Base-by-base conservation (phyloP, 2,329 filamentous ascomycete genomes). In the Colletotrichum brevisporum region DNA sequence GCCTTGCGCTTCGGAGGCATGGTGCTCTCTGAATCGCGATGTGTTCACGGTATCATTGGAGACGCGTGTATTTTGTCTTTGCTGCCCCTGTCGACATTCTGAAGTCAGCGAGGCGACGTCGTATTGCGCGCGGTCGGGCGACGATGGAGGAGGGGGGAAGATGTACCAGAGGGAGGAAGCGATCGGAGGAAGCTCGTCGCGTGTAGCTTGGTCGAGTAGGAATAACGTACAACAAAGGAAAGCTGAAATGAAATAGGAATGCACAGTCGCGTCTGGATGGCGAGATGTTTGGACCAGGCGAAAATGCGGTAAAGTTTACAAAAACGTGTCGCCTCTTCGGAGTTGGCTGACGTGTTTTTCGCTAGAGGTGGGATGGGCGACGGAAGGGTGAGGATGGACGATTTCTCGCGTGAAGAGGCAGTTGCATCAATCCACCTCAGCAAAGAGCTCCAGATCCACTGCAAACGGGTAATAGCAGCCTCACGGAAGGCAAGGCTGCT, bases 1-100 rank as follows among this genome's bases (percentile, higher is more conserved):
- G 87, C 85, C 84, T 90, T 90, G 75, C 88, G 84, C 80, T 90
- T 90, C 31, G 85, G 84, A 81, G 86, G 83, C 88, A 90, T 89
- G 70, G 74, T 75, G 76, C 67, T 69, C 67, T 69, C 67, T 63
- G 50, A 55, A 36, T 55, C 53, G 41, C n/a, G 39, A 10, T 18
- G 72, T 81, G 69, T 63, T 69, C 61, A 71, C 41, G 61, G 39
- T 60, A 36, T 60, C 69, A 71, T 71, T 59, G 52, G 69, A 41
- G 45, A 51, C 63, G 56, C 51, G 62, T 27, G 31, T 24, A 21
- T 3, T 31, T 39, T 55, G 9, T 50, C 10, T 39, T 4, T 50
- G 16, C 13, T n/a, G 13, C 55, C 55, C 13, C 62, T 67, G 39
- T n/a, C 48, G n/a, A 12, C 31, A 16, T 15, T 2, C 6, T 9